Percentiles rank a stretch among this genome's conserved stretches.
Conservation (phyloP, 2,329 filamentous ascomycete species). For the Macrophomina tecta region DNA sequence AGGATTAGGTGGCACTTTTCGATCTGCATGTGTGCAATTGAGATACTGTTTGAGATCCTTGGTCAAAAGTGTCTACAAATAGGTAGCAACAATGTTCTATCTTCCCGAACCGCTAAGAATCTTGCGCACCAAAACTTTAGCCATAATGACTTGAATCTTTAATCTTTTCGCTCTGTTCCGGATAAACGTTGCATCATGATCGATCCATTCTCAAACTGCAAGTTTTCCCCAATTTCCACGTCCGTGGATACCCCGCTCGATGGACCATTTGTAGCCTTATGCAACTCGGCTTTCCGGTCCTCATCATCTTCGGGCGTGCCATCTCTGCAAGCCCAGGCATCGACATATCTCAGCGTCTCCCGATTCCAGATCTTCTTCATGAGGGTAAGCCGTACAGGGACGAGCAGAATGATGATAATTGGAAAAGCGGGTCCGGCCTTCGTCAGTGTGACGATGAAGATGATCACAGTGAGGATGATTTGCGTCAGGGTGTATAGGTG, state of each 20-base stretch:
- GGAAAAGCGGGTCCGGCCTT: constrained; percentile 69
- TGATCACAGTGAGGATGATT: constrained; percentile 62
- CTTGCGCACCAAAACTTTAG: too few relatives aligned
- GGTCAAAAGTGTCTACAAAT: too few relatives aligned
- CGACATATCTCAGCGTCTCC: constrained; percentile 61
- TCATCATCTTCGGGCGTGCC: constrained; percentile 45
- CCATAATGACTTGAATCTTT: background rate
- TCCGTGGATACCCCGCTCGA: constrained; percentile 1
- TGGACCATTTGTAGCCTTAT: background rate
- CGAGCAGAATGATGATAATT: constrained; percentile 67
- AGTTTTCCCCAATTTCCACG: constrained; percentile 1
- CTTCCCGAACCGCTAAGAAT: too few relatives aligned
- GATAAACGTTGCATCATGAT: background rate
- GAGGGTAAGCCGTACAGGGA: constrained; percentile 64
- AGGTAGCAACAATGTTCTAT: too few relatives aligned
- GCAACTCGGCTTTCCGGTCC: constrained; percentile 28
- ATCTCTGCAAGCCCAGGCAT: constrained; percentile 51
- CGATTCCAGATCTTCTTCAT: constrained; percentile 67
- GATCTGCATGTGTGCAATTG: too few relatives aligned
- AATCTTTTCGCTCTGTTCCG: background rate
- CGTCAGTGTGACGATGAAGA: constrained; percentile 67
- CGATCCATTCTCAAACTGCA: background rate
- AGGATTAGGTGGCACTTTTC: too few relatives aligned
- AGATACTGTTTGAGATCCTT: too few relatives aligned
- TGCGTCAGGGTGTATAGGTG: constrained; percentile 66